Conservation (phyloP, 2,329 filamentous ascomycete species). For the Coniochaeta sp. region DNA sequence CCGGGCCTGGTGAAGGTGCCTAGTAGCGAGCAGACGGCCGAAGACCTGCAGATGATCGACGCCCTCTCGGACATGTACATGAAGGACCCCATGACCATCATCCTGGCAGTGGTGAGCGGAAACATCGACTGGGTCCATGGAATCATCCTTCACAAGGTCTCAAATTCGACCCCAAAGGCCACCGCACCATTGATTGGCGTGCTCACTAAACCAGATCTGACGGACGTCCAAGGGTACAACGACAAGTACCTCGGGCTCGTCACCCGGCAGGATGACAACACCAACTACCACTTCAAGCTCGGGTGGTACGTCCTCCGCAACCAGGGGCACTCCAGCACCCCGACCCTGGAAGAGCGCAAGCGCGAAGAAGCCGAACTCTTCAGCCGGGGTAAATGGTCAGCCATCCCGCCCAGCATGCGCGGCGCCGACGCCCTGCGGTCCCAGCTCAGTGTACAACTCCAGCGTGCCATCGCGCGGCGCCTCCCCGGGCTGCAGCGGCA, state of each 20-base stretch:
- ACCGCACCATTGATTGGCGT: constrained; percentile 45
- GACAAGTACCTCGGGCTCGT: constrained; percentile 48
- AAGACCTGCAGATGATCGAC: constrained; percentile 45
- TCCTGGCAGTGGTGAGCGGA: constrained; percentile 46
- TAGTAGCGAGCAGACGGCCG: constrained; percentile 43
- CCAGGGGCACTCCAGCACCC: constrained; percentile 38
- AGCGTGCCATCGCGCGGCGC: constrained; percentile 45
- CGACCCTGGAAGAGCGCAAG: constrained; percentile 30
- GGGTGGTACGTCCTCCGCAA: constrained; percentile 44
- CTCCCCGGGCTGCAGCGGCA: constrained; percentile 41
- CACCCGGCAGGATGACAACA: constrained; percentile 42
- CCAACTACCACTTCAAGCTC: constrained; percentile 31
- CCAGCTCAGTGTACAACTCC: constrained; percentile 41
- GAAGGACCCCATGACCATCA: constrained; percentile 47
- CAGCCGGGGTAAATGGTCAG: constrained; percentile 38
- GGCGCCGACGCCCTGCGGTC: constrained; percentile 36
- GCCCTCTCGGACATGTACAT: constrained; percentile 45
- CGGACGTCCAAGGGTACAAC: constrained; percentile 43
- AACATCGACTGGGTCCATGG: constrained; percentile 49
- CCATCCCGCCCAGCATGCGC: constrained; percentile 38
- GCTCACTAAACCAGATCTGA: constrained; percentile 45
- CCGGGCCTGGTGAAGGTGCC: constrained; percentile 50
- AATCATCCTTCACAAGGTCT: constrained; percentile 42
- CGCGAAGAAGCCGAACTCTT: constrained; percentile 41
- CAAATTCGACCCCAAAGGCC: constrained; percentile 40